These are phyloP conservation scores for Candida labiduridarum DNA, from an alignment of 1,139 yeast genomes.

Conservation along the genomic window DNA sequence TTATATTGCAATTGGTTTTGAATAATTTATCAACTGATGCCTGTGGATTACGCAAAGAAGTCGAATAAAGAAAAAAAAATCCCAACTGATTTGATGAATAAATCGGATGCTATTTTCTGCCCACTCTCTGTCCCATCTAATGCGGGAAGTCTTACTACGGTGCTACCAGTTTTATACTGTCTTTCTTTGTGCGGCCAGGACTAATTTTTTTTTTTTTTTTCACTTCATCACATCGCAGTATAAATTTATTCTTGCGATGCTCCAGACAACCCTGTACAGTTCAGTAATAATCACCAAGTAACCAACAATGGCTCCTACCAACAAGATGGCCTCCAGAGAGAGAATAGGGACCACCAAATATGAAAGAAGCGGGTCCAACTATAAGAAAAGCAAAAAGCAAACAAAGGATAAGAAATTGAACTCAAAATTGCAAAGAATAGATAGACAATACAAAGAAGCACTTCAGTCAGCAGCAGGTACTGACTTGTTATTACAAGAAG, in stretches of 20 bases:
- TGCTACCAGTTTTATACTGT: too few species aligned
- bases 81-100: slow-evolving; percentile 1
- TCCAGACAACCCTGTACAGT: too few species aligned
- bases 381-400: slow-evolving; percentile 11
- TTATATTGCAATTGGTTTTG: background rate
- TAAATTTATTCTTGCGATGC: background rate
- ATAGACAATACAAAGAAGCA: slow-evolving; percentile 76
- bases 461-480: slow-evolving; percentile 82
- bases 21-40: slow-evolving; percentile 1
- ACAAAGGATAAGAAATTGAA: slow-evolving; percentile 64
- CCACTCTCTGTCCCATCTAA: background rate
- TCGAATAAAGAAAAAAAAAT: background rate
- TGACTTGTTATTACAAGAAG: slow-evolving; percentile 82
- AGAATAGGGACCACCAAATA: slow-evolving; percentile 22
- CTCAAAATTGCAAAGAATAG: slow-evolving; percentile 66
- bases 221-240: background rate
- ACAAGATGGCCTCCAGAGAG: slow-evolving; percentile 11
- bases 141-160: too few species aligned
- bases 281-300: background rate
- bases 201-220: slow-evolving; percentile 1
- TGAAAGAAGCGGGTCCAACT: slow-evolving; percentile 16
- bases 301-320: background rate
- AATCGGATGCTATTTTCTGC: background rate
- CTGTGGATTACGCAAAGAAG: background rate
- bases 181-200: background rate